Evolutionary conservation across 306 rosid species (phyloP).

Genomic region (Inga oerstediana): DNA sequence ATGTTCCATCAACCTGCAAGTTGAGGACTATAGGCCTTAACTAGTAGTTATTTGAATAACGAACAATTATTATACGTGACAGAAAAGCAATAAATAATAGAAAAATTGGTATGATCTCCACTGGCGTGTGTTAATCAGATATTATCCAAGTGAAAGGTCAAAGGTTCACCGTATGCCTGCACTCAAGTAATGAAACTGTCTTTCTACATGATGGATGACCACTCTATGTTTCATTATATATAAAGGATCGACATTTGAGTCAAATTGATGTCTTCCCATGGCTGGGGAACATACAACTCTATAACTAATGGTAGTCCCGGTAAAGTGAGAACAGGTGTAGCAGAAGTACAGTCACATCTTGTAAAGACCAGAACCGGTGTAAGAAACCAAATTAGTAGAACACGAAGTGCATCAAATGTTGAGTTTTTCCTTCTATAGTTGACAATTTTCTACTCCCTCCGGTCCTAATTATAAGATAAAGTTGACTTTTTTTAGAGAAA

Average conservation of each 20-base stretch:
- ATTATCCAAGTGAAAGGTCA: not conserved
- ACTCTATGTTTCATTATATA: not conserved
- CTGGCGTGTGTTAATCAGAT: not conserved
- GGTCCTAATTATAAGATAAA: too few relatives aligned
- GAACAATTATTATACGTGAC: conserved; percentile 7
- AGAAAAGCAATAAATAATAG: conserved; percentile 11
- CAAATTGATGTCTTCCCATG: not conserved
- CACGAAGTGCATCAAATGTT: not conserved
- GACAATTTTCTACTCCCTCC: not conserved
- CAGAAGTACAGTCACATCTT: not conserved
- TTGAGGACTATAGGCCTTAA: conserved; percentile 11
- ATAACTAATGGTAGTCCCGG: not conserved
- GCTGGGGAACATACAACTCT: not conserved
- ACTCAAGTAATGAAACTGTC: not conserved
- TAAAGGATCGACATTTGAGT: not conserved
- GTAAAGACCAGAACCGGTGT: not conserved
- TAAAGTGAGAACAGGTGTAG: not conserved
- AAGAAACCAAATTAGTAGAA: not conserved
- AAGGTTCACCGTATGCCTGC: not conserved
- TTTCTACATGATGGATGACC: not conserved
- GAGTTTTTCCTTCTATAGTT: not conserved
- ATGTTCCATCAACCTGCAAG: conserved; percentile 95
- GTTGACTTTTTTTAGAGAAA: too few relatives aligned
- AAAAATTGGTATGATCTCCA: not conserved
- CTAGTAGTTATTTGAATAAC: conserved; percentile 4